These are phyloP conservation scores for Silene conica DNA, from an alignment of 148 eudicot genomes.

Conservation along the genomic window DNA sequence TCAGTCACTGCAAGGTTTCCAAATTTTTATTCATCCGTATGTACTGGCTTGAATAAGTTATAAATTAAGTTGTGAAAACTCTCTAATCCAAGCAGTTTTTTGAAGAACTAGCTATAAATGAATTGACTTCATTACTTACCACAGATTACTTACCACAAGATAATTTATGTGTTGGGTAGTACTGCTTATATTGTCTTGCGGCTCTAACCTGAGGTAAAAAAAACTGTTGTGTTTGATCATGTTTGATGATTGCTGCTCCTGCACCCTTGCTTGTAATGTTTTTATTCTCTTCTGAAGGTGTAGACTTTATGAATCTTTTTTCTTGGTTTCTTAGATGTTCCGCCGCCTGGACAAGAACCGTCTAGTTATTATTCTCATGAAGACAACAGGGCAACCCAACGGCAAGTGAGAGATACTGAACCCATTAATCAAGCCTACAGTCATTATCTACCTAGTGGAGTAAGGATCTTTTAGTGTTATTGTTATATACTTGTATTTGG, in stretches of 20 bases:
- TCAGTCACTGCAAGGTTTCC: too few relatives aligned
- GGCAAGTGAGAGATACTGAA: conserved; percentile 52
- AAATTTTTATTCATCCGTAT: too few relatives aligned
- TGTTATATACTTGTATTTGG: background rate
- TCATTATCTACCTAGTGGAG: conserved; percentile 55
- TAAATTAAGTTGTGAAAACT: too few relatives aligned
- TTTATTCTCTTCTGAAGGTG: background rate
- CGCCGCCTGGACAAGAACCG: conserved; percentile 46
- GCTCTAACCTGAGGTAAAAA: background rate
- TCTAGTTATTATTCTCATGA: conserved; percentile 50
- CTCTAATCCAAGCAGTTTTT: background rate
- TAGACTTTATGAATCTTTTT: conserved; percentile 12
- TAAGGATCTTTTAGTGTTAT: conserved; percentile 19
- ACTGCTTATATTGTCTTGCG: background rate
- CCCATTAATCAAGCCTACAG: conserved; percentile 68
- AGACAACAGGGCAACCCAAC: conserved; percentile 43
- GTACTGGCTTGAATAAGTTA: too few relatives aligned
- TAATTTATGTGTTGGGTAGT: background rate
- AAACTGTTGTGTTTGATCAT: background rate
- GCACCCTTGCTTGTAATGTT: background rate
- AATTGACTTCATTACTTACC: background rate
- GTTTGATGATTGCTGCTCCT: conserved; percentile 4
- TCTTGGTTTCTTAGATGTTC: conserved; percentile 38
- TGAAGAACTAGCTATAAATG: background rate
- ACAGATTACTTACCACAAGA: background rate